Evolutionary conservation across 2,329 filamentous ascomycete species (phyloP), one percentile per base, ranked within the genome.

Genomic region (Exserohilum turcica): DNA sequence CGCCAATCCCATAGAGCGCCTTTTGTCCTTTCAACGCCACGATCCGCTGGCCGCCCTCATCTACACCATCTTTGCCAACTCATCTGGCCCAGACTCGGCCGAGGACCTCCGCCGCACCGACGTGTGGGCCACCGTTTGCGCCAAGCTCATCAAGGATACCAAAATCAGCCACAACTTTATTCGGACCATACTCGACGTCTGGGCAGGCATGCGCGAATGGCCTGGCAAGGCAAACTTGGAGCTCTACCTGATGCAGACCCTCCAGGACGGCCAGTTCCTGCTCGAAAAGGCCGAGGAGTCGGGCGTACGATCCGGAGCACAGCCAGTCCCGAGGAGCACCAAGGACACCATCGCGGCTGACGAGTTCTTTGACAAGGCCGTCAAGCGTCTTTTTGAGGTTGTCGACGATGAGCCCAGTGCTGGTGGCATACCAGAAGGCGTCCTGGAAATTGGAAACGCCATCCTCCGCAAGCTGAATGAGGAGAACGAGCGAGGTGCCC

Each of bases 161-260:
- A 92, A 89, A 70, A 86, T 85, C 28, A 89, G 86, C 48, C 87
- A 88, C 60, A 87, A 89, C 51, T 88, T 97, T 51, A 82, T 97
- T 52, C 87, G 90, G 59, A 88, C 90, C 42, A 86, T 97, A 29
- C 82, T 99, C 44, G 92, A 94, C 73, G 87, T 91, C 51, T 97
- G 92, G 90, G 87, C 90, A 45, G 82, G 86, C 50, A 90, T 92
- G 82, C 86, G 90, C 57, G 88, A 92, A 74, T 97, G 93, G 92
- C 89, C 91, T 35, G 91, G 91, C 52, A 92, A 89, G 66, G 85
- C 88, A 62, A 94, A 92, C 60, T 86, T 99, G 80, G 92, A 97
- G 76, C 89, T 91, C 76, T 97, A 93, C 73, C 84, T 99, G 10
- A 94, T 96, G 90, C 90, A 94, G 71, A 91, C 95, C 55, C 84